Conservation (phyloP, 2,329 filamentous ascomycete genomes). For the Pseudocercospora fijiensis region DNA sequence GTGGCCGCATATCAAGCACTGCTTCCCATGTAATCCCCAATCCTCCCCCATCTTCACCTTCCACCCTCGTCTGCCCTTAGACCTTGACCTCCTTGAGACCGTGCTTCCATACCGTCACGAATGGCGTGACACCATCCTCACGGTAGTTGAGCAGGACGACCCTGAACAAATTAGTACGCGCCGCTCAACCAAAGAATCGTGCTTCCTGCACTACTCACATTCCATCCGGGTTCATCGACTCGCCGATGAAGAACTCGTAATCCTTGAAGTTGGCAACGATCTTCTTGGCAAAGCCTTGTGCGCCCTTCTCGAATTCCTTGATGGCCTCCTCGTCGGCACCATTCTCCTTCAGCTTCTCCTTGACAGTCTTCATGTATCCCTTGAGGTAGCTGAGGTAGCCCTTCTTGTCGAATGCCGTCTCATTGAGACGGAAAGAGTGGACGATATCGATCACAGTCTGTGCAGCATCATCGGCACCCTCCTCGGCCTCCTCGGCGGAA, state of each 20-base stretch:
- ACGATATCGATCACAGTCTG: conserved; percentile 89
- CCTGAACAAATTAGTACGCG: conserved; percentile 48
- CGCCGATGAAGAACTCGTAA: conserved; percentile 90
- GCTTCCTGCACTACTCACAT: conserved; percentile 63
- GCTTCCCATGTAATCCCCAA: conserved; percentile 5
- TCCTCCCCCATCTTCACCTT: conserved; percentile 4
- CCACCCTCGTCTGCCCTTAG: conserved; percentile 54
- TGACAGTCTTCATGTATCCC: conserved; percentile 91
- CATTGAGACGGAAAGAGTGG: conserved; percentile 84
- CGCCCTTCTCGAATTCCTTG: conserved; percentile 76
- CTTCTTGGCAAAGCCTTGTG: conserved; percentile 74
- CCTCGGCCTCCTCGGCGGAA: conserved; percentile 81
- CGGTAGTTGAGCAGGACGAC: conserved; percentile 95
- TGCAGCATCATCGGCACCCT: conserved; percentile 67
- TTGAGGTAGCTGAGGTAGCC: conserved; percentile 80
- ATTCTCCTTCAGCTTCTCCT: conserved; percentile 64
- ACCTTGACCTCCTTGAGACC: conserved; percentile 89
- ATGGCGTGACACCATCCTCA: conserved; percentile 91
- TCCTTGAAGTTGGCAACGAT: conserved; percentile 86
- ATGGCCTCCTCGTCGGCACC: conserved; percentile 64
- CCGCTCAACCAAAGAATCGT: background rate
- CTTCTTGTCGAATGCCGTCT: conserved; percentile 84
- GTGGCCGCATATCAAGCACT: background rate
- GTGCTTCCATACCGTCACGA: conserved; percentile 91
- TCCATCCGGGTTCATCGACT: conserved; percentile 88